Evolutionary conservation across 179 eudicot genomes (phyloP).

Genomic region (Dionaea muscipula): DNA sequence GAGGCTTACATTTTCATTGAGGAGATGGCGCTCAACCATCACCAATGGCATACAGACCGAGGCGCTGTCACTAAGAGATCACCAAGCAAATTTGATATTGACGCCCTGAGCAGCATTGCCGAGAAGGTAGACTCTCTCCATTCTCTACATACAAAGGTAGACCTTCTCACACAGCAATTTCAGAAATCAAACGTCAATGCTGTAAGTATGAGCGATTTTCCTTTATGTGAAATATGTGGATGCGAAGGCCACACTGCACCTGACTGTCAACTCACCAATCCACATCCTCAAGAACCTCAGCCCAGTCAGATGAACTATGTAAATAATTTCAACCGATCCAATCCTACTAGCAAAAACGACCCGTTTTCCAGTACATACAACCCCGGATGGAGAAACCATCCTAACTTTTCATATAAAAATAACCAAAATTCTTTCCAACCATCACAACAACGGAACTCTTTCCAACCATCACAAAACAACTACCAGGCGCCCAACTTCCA

Average conservation of each 20-base stretch:
- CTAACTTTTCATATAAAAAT: constrained; percentile 1
- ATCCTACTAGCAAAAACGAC: neutral
- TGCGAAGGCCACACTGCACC: neutral
- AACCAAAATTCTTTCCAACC: neutral
- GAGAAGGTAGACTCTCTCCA: neutral
- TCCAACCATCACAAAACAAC: too few species aligned
- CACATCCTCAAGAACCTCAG: neutral
- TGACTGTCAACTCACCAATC: neutral
- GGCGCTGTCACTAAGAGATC: neutral
- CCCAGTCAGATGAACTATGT: neutral
- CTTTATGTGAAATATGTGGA: constrained; percentile 1
- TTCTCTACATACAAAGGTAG: too few species aligned
- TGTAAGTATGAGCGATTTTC: neutral
- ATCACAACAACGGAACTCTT: neutral
- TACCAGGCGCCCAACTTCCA: neutral
- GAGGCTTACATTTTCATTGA: neutral
- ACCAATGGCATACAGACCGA: neutral
- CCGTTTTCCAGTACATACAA: constrained; percentile 1
- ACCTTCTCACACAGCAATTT: too few species aligned
- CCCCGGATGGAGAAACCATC: constrained; percentile 1
- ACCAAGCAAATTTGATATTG: neutral
- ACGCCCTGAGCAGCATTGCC: neutral
- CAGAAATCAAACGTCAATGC: neutral
- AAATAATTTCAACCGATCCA: neutral
- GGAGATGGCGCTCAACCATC: neutral